phyloP scores from a whole-genome alignment of 2,329 filamentous ascomycete species.

The Aureobasidium uvarum region DNA sequence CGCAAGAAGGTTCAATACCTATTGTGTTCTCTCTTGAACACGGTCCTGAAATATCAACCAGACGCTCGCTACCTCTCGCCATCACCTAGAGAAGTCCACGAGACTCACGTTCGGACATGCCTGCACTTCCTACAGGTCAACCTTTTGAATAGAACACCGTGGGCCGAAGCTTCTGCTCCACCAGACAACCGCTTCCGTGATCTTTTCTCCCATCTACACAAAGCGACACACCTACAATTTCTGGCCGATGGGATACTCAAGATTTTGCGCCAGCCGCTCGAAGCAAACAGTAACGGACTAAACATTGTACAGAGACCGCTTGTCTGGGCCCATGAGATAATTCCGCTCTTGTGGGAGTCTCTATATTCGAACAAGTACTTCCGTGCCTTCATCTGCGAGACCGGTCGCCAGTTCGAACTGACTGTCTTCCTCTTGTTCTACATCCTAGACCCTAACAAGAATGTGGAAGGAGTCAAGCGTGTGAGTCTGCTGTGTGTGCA shows the following conservation, averaged over 20 bases:
- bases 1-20: conserved; percentile 29
- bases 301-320: conserved; percentile 60
- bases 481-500: conserved; percentile 98
- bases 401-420: conserved; percentile 89
- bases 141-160: conserved; percentile 83
- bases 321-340: conserved; percentile 90
- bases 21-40: conserved; percentile 89
- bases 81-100: conserved; percentile 29
- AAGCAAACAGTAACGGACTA: conserved; percentile 68
- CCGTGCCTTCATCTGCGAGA: conserved; percentile 94
- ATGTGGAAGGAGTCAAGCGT: conserved; percentile 88
- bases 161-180: conserved; percentile 61
- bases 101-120: conserved; percentile 46
- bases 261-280: conserved; percentile 88
- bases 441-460: conserved; percentile 80
- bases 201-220: conserved; percentile 83
- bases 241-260: conserved; percentile 91
- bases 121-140: conserved; percentile 85
- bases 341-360: conserved; percentile 97
- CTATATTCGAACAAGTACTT: conserved; percentile 98
- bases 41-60: conserved; percentile 93
- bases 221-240: conserved; percentile 96
- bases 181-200: conserved; percentile 89
- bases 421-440: conserved; percentile 89
- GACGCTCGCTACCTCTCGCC: conserved; percentile 67